Conservation (phyloP, 108 stramenopile genomes). For the Pseudonitzschia multiseries region DNA sequence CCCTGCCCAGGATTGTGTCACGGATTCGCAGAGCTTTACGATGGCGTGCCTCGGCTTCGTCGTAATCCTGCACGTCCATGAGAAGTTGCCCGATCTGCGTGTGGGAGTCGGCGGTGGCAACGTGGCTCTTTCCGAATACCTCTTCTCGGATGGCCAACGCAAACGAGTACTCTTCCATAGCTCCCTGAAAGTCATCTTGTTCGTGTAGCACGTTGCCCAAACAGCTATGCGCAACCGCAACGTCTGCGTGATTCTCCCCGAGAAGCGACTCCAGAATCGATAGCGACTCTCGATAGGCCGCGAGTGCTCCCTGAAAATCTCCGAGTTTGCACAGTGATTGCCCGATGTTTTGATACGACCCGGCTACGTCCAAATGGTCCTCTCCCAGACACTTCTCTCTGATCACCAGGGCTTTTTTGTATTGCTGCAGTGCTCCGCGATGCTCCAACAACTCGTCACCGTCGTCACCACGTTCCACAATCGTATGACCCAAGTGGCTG, state of each 20-base stretch:
- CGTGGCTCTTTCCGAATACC: slow-evolving; percentile 44
- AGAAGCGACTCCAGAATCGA: slow-evolving; percentile 40
- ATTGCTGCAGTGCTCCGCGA: slow-evolving; percentile 43
- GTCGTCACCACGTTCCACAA: slow-evolving; percentile 36
- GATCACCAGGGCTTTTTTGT: slow-evolving; percentile 47
- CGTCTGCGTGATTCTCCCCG: slow-evolving; percentile 44
- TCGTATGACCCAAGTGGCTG: slow-evolving; percentile 37
- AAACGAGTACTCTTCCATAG: slow-evolving; percentile 36
- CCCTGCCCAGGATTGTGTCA: slow-evolving; percentile 31
- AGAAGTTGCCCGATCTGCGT: slow-evolving; percentile 41
- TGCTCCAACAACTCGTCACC: slow-evolving; percentile 35
- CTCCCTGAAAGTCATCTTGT: slow-evolving; percentile 45
- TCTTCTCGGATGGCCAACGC: slow-evolving; percentile 40
- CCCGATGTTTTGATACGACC: slow-evolving; percentile 44
- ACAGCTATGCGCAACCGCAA: slow-evolving; percentile 33
- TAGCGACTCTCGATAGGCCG: slow-evolving; percentile 41
- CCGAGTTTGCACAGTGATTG: slow-evolving; percentile 38
- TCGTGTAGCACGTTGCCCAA: slow-evolving; percentile 39
- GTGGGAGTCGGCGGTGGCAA: slow-evolving; percentile 31
- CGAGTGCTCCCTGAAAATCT: slow-evolving; percentile 42
- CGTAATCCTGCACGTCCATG: slow-evolving; percentile 41
- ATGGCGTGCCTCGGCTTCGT: slow-evolving; percentile 36
- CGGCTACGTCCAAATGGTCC: slow-evolving; percentile 40
- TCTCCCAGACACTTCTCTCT: slow-evolving; percentile 38
- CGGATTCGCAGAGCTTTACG: slow-evolving; percentile 40